Base-by-base conservation (phyloP, 371 early-diverging fungal species). In the Saksenaea oblongispora region DNA sequence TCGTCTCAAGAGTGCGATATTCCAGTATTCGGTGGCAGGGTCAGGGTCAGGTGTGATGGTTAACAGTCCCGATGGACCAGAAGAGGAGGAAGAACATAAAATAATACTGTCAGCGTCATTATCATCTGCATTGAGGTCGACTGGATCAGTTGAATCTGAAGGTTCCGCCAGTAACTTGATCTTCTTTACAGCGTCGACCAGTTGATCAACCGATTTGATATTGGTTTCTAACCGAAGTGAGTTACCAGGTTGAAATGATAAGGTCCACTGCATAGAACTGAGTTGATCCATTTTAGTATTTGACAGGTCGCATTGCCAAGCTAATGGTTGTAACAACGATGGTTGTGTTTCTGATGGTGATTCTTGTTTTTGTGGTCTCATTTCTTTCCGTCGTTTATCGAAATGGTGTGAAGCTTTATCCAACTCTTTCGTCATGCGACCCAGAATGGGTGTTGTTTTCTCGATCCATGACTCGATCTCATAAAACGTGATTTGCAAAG, bases 381-480 rank as follows among this genome's bases (percentile, higher is more conserved):
- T 37, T 53, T 63, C 64, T 44, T 62, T 70, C 13, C 67, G 65
- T 35, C 62, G 65, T 58, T 75, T 70, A 5, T 70, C 70, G 59
- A 82, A 78, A 34, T 76, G 78, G 1, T 58, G 66, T 5, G 83
- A 79, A 0, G 78, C 83, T 56, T 72, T 74, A 34, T 82, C 83
- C 13, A 82, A 74, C 39, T 79, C 83, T 59, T 75, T 74, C 9
- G 80, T 79, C 78, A 82, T 77, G 5, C 79, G 70, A 31, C 66
- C 66, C 42, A 82, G 56, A 0, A 79, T 67, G 26, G 83, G 83
- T 1, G 78, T 71, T 8, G 83, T 79, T 54, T 79, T 79, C 61
- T 82, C 83, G 27, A 82, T 79, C 59, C 83, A 82, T 14, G 78
- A 68, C 35, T 82, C 79, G 41, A 82, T 82, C 56, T 82, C 82